These are phyloP conservation scores for Pichia sp. DNA, from an alignment of 1,139 yeast genomes.

Conservation along the genomic window DNA sequence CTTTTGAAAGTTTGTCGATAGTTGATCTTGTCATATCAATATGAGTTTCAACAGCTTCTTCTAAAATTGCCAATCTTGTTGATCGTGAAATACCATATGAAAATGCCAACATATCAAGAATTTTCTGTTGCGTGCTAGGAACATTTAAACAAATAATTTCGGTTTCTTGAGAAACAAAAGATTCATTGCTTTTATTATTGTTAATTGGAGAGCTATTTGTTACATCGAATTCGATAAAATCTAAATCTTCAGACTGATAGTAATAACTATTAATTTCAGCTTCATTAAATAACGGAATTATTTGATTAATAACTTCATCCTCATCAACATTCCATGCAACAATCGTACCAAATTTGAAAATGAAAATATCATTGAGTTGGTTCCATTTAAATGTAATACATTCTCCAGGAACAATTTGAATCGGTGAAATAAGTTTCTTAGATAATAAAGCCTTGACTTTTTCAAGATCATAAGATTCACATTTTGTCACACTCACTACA, in stretches of 20 bases:
- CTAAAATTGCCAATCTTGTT: constrained; percentile 75
- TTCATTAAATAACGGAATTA: constrained; percentile 40
- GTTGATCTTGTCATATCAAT: constrained; percentile 55
- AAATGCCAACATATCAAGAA: constrained; percentile 80
- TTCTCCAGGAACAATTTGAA: constrained; percentile 57
- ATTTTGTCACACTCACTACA: constrained; percentile 62
- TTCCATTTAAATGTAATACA: constrained; percentile 42
- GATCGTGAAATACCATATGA: constrained; percentile 83
- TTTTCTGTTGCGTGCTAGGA: constrained; percentile 36
- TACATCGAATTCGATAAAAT: constrained; percentile 52
- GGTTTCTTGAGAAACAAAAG: constrained; percentile 13
- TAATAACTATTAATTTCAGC: constrained; percentile 48
- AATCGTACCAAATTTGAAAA: constrained; percentile 65
- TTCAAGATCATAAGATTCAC: constrained; percentile 59
- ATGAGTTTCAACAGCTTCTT: constrained; percentile 62
- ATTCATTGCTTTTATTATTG: constrained; percentile 6
- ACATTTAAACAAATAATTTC: constrained; percentile 31
- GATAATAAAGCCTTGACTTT: constrained; percentile 34
- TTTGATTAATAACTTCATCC: constrained; percentile 33
- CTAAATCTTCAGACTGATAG: constrained; percentile 81
- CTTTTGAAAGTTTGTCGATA: constrained; percentile 61
- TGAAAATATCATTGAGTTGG: constrained; percentile 36
- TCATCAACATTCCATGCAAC: constrained; percentile 80
- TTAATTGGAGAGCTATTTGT: too few species aligned
- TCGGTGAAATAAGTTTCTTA: constrained; percentile 33